Base-by-base conservation (phyloP, 257 asterid species). In the Lavandula angustifolia region DNA sequence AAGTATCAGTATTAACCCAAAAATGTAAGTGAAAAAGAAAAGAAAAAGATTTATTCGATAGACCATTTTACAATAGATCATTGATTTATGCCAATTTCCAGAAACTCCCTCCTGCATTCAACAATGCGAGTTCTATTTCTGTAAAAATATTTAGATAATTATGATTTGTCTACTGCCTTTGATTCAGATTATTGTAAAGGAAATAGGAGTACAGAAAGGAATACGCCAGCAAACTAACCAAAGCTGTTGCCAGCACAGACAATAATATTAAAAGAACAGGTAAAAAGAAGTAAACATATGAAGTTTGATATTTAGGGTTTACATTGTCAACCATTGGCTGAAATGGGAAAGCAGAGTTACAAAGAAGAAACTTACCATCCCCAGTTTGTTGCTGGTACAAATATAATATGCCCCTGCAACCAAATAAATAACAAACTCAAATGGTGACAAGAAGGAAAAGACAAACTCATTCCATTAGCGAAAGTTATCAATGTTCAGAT, bases 341-440 rank as follows among this genome's bases (percentile, higher is more conserved):
- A 59, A 8, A 22, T 22, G 27, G 27, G 65, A 46, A 34, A 40
- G 62, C 63, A 67, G 46, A 62, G 54, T 41, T 67, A 42, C 62
- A 46, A 46, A 41, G 12, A 44, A 41, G 51, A 34, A 33, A 29
- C 69, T 16, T 73, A 77, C 82, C 82, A 69, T 88, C 85, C 75
- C 97, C 94, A 59, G 88, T 83, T 79, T 82, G 94, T 65, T 80
- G 83, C 80, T 46, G 80, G 79, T 87, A 87, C 54, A 87, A 66
- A 72, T 79, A 85, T 66, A 90, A 70, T 73, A 90, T 87, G 58
- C 95, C 92, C 94, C 98, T 91, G 96, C 72, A 46, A 62, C 75
- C 65, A 67, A 48, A 71, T 69, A 49, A 63, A 77, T 27, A 71
- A 55, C 67, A 63, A 42, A 47, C 74, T 58, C 69, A 76, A 57